Base-by-base conservation (phyloP, 805 yeast species). In the Candida golubevii region DNA sequence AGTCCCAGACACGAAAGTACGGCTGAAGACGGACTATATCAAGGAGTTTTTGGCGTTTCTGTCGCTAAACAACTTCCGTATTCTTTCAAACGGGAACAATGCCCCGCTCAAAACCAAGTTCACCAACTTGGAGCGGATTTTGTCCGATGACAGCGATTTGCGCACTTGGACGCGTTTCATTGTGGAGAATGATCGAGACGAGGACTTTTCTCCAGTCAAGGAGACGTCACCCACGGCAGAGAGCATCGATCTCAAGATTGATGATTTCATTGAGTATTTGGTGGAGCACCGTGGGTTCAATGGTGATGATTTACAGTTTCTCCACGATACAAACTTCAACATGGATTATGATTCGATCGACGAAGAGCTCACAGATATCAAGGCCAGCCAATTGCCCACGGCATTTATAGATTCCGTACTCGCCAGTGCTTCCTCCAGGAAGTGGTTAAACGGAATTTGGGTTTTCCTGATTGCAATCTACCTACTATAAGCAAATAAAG, bases 281-380 rank as follows among this genome's bases (percentile, higher is more conserved):
- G 60, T 64, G 7, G 44, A 37, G 18, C 46, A 49, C 11, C 46
- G 66, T 38, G 65, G 66, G 14, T 69, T 68, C 43, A 41, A 47
- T 6, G 40, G 43, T 6, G 41, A 48, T 10, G 67, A 65, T 38
- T 56, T 68, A 42, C 53, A 51, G 26, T 64, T 66, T 44, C 56
- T 68, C 30, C 51, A 46, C 36, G 50, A 48, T 12, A 49, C 45
- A n/a, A 54, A 60, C 27, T 47, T 67, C 39, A 71, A 69, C 51
- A 59, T 64, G 47, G 72, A 72, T 6, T 52, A 61, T n/a, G 66
- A 63, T 8, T 65, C 67, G 40, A 69, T 70, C 36, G 72, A 70
- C 41, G 45, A 50, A 28, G 72, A 67, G 50, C 59, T 69, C 41
- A 51, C 66, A 26, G 62, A 55, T 36, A 59, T 69, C 41, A 58